Conservation (phyloP, 805 yeast genomes). For the Grigorovia humatica region DNA sequence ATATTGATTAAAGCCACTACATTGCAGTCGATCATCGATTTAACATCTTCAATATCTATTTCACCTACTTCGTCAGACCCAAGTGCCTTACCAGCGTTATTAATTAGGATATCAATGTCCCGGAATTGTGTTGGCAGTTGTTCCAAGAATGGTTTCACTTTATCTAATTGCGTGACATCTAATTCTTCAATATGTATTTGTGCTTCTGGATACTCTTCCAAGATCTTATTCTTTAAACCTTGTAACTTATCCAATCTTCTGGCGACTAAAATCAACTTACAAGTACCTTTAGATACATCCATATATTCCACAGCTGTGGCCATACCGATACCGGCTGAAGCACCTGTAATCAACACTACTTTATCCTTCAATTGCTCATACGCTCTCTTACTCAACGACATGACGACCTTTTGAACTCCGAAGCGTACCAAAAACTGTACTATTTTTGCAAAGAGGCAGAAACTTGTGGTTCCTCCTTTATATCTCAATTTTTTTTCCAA, state of each 20-base stretch:
- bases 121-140: constrained; percentile 48
- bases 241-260: constrained; percentile 59
- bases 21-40: constrained; percentile 74
- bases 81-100: constrained; percentile 72
- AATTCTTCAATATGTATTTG: constrained; percentile 38
- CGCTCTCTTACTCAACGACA: constrained; percentile 65
- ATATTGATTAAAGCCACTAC: constrained; percentile 76
- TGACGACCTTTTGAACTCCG: constrained; percentile 11
- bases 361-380: constrained; percentile 75
- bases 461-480: no score
- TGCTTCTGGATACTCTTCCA: constrained; percentile 36
- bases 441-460: no score
- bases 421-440: no score
- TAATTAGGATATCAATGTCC: constrained; percentile 55
- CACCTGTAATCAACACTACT: constrained; percentile 84
- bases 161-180: constrained; percentile 47
- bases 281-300: constrained; percentile 56
- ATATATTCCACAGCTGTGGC: constrained; percentile 88
- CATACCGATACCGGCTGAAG: constrained; percentile 90
- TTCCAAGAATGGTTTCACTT: constrained; percentile 41
- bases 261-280: constrained; percentile 67
- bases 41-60: constrained; percentile 52
- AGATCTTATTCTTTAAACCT: constrained; percentile 38
- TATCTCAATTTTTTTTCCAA: background rate
- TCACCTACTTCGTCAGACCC: constrained; percentile 72